These are phyloP conservation scores for Auricularia auricula-judae DNA, from an alignment of 768 basidiomycete species.

Conservation along the genomic window DNA sequence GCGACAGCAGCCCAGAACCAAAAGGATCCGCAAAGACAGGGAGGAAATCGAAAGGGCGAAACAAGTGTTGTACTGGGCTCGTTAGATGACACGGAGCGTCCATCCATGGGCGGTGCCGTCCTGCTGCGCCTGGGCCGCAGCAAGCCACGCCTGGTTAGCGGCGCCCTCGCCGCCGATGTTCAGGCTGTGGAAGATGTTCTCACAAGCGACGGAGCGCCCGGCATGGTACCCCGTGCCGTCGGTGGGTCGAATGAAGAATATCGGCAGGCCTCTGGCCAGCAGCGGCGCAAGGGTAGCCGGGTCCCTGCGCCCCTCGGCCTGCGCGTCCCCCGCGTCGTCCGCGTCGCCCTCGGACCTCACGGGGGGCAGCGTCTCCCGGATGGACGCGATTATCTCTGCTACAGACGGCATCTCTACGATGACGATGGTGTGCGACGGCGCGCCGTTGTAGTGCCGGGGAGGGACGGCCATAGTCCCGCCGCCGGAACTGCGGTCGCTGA, in stretches of 20 bases:
- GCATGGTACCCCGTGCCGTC: conserved; percentile 90
- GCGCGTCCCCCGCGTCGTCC: conserved; percentile 19
- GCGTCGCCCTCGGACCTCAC: conserved; percentile 22
- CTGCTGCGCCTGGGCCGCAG: conserved; percentile 40
- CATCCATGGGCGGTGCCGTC: conserved; percentile 65
- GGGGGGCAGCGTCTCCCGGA: conserved; percentile 55
- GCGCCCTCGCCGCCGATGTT: conserved; percentile 41
- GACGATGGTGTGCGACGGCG: conserved; percentile 56
- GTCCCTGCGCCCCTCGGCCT: background rate
- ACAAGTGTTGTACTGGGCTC: background rate
- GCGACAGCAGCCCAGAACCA: background rate
- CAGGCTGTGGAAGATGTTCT: conserved; percentile 65
- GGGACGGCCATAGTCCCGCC: background rate
- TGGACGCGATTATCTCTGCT: conserved; percentile 61
- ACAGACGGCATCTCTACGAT: conserved; percentile 78
- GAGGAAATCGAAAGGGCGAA: conserved; percentile 2
- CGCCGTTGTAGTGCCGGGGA: conserved; percentile 2
- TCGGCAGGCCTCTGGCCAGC: conserved; percentile 32
- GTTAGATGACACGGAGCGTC: conserved; percentile 70
- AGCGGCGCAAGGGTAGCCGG: background rate
- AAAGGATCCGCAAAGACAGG: background rate
- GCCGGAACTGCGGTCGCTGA: conserved; percentile 6
- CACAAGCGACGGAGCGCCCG: conserved; percentile 71
- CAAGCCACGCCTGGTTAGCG: conserved; percentile 51
- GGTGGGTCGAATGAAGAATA: conserved; percentile 68